Evolutionary conservation across 148 eudicot genomes (phyloP), one percentile per base, ranked within the genome.

Genomic region (Camellia japonica): DNA sequence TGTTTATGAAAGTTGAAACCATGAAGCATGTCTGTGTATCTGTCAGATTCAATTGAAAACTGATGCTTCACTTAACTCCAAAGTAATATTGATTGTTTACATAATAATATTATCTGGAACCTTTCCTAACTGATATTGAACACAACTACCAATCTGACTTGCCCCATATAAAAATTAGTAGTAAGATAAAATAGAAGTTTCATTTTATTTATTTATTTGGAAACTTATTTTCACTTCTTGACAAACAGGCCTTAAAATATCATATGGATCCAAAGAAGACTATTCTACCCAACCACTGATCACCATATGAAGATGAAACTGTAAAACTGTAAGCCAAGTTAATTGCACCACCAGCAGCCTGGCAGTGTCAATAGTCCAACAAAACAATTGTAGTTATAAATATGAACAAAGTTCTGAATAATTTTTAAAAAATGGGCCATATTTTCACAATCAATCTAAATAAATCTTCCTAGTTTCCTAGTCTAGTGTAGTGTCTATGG

Each of bases 171-270:
- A 64, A 61, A 41, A 52, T n/a, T 76, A 66, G 58, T 74, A 84
- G 71, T 69, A 83, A 77, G 85, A 83, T 87, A 86, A 86, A 85
- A 87, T 70, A 89, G 89, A 87, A 86, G 89, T 82, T 86, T 83
- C 83, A 68, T 81, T 76, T 30, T 78, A 60, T 80, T 51, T 81
- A 52, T 64, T 55, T 79, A 66, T 79, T 79, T 65, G 82, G 42
- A 58, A 20, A 67, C 63, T 23, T 14, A 71, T 42, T 77, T 56
- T 66, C 73, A 41, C 46, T 2, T 51, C 20, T 11, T n/a, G 55
- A 42, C 42, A 30, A 58, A 52, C 38, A n/a, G n/a, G 51, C 18
- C 79, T 19, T n/a, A 6, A 64, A 23, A 5, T 12, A 1, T 41
- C 7, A 43, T 16, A 9, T n/a, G 55, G 10, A 71, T 46, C 74